Evolutionary conservation across 768 basidiomycete species (phyloP).

Genomic region (Lentinula aciculospora): DNA sequence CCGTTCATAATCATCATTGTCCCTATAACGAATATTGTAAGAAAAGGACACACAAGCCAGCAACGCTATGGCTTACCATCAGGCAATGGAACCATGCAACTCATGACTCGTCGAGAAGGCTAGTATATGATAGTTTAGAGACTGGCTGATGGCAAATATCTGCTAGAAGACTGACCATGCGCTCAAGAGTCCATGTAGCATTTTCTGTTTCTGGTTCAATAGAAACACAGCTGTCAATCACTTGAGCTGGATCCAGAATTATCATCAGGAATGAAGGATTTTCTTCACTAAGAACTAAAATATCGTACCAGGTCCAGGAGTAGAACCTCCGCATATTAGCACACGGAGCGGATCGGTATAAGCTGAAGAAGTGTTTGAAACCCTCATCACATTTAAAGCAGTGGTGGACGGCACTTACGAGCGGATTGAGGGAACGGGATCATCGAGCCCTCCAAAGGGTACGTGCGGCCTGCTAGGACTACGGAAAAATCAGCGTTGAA

Average conservation of each 20-base stretch:
- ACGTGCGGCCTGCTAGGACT: conserved; percentile 70
- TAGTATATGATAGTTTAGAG: conserved; percentile 14
- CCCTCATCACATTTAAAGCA: background rate
- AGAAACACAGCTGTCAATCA: conserved; percentile 66
- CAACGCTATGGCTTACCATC: conserved; percentile 25
- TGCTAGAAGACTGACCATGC: conserved; percentile 48
- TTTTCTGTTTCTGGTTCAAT: conserved; percentile 61
- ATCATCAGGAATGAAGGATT: background rate
- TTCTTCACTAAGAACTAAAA: background rate
- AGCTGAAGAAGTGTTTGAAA: conserved; percentile 19
- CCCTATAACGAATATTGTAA: conserved; percentile 26
- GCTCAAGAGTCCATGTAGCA: conserved; percentile 65
- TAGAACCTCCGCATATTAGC: conserved; percentile 74
- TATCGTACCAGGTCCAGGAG: conserved; percentile 41
- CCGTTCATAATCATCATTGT: conserved; percentile 76
- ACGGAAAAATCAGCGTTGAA: conserved; percentile 2
- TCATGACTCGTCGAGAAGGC: conserved; percentile 73
- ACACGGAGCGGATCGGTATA: conserved; percentile 69
- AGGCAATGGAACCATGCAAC: conserved; percentile 58
- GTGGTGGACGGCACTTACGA: conserved; percentile 16
- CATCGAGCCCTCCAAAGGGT: conserved; percentile 70
- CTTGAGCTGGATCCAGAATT: conserved; percentile 14
- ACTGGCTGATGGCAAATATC: background rate
- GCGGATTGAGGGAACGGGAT: conserved; percentile 65
- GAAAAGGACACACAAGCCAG: conserved; percentile 31